Evolutionary conservation across 2,329 filamentous ascomycete species (phyloP).

Genomic region (Monosporascus sp.): DNA sequence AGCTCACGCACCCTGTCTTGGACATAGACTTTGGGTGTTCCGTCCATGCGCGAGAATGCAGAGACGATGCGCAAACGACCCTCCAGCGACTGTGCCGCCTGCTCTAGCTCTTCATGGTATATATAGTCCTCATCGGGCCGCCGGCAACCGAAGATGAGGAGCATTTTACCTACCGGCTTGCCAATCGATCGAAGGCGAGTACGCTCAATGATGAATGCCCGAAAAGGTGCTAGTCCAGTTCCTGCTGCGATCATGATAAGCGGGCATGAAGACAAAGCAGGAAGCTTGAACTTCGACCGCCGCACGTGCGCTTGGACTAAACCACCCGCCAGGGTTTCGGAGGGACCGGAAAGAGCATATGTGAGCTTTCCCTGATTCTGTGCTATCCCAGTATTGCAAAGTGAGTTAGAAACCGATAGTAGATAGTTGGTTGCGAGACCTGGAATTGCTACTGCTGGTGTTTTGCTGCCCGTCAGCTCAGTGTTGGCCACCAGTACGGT

Average conservation of each 20-base stretch:
- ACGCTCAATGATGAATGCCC: slow-evolving; percentile 31
- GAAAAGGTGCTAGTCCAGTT: slow-evolving; percentile 42
- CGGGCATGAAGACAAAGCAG: slow-evolving; percentile 32
- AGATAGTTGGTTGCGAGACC: slow-evolving; percentile 1
- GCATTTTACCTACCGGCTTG: slow-evolving; percentile 28
- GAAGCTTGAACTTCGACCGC: slow-evolving; percentile 39
- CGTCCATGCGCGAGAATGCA: slow-evolving; percentile 24
- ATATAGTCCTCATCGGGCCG: slow-evolving; percentile 28
- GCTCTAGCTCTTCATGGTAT: slow-evolving; percentile 18
- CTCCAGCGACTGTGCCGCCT: slow-evolving; percentile 4
- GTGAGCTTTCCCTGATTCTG: neutral
- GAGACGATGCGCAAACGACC: slow-evolving; percentile 21
- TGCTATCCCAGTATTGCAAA: neutral
- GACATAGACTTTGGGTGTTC: slow-evolving; percentile 26
- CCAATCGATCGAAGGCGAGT: slow-evolving; percentile 28
- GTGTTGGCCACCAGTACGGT: slow-evolving; percentile 33
- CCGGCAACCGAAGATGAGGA: slow-evolving; percentile 38
- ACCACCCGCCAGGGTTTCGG: neutral
- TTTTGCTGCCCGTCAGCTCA: neutral
- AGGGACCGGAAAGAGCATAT: neutral
- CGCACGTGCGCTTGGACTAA: slow-evolving; percentile 20
- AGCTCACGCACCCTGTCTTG: slow-evolving; percentile 31
- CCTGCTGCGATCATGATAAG: slow-evolving; percentile 47
- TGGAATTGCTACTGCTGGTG: neutral
- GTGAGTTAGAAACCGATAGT: neutral